These are phyloP conservation scores for Kickxella alabastrina DNA, from an alignment of 192 early-diverging fungal genomes.

Conservation along the genomic window DNA sequence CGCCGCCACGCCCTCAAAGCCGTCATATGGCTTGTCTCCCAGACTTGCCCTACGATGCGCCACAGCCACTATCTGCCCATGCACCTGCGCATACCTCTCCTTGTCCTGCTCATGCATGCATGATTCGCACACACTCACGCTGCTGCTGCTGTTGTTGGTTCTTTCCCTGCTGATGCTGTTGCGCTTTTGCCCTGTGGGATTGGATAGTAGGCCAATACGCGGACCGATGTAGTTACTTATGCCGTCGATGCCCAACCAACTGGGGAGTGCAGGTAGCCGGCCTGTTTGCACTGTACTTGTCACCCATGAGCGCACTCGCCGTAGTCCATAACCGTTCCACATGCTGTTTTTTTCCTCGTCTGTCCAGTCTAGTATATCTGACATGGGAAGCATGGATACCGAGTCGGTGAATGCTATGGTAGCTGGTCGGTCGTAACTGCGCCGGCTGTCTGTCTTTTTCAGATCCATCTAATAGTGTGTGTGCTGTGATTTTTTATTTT, in stretches of 20 bases:
- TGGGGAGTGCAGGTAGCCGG: slow-evolving; percentile 11
- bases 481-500: not conserved
- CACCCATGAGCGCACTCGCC: slow-evolving; percentile 37
- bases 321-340: slow-evolving; percentile 18
- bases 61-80: no score
- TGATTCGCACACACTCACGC: not conserved
- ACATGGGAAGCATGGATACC: slow-evolving; percentile 3
- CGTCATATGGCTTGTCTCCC: not conserved
- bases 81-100: no score
- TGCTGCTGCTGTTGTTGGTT: slow-evolving; percentile 1
- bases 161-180: no score
- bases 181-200: not conserved
- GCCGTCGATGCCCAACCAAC: slow-evolving; percentile 18
- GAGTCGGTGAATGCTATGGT: slow-evolving; percentile 27
- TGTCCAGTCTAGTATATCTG: slow-evolving; percentile 31
- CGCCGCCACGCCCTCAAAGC: slow-evolving; percentile 2
- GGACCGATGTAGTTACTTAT: slow-evolving; percentile 9
- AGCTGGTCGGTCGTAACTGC: slow-evolving; percentile 13
- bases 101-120: no score
- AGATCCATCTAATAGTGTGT: slow-evolving; percentile 1
- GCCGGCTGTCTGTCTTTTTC: slow-evolving; percentile 4
- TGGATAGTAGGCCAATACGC: not conserved
- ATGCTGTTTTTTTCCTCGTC: not conserved
- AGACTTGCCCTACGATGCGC: not conserved
- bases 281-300: slow-evolving; percentile 10